Conservation (phyloP, 1,284 basidiomycete genomes). For the Psilocybe mexicana region DNA sequence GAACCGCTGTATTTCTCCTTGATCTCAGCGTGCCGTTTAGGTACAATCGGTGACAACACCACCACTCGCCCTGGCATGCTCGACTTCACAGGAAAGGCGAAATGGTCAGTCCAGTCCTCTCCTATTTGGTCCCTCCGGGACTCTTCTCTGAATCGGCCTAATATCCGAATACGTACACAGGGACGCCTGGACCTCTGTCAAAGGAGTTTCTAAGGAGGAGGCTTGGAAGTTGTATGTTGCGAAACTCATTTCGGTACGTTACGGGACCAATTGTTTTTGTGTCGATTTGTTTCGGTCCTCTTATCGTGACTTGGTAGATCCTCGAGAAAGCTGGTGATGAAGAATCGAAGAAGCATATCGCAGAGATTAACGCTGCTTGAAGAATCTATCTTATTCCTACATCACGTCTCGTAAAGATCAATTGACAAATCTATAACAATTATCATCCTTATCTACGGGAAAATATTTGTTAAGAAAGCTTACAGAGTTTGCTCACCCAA, state of each 20-base stretch:
- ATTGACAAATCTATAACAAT: neutral
- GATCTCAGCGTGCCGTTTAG: conserved; percentile 37
- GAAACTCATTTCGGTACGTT: conserved; percentile 62
- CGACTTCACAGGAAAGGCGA: conserved; percentile 81
- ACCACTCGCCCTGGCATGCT: conserved; percentile 68
- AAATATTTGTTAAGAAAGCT: neutral
- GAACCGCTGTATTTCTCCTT: conserved; percentile 12
- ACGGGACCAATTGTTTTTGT: neutral
- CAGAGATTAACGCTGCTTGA: conserved; percentile 58
- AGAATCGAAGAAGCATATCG: conserved; percentile 58
- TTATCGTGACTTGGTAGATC: conserved; percentile 35
- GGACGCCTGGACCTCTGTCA: conserved; percentile 85
- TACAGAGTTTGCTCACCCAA: too few species aligned
- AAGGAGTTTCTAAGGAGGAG: conserved; percentile 73
- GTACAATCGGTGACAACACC: conserved; percentile 74
- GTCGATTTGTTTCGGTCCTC: neutral
- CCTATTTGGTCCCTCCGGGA: conserved; percentile 1
- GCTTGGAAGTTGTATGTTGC: conserved; percentile 75
- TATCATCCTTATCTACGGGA: neutral
- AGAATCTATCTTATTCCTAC: neutral
- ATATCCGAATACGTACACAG: conserved; percentile 36
- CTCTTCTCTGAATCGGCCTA: neutral
- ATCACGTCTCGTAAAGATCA: neutral
- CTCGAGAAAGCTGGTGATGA: conserved; percentile 52
- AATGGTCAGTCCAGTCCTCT: conserved; percentile 58